These are phyloP conservation scores for Ogataea angusta DNA, from an alignment of 805 yeast genomes.

Conservation along the genomic window DNA sequence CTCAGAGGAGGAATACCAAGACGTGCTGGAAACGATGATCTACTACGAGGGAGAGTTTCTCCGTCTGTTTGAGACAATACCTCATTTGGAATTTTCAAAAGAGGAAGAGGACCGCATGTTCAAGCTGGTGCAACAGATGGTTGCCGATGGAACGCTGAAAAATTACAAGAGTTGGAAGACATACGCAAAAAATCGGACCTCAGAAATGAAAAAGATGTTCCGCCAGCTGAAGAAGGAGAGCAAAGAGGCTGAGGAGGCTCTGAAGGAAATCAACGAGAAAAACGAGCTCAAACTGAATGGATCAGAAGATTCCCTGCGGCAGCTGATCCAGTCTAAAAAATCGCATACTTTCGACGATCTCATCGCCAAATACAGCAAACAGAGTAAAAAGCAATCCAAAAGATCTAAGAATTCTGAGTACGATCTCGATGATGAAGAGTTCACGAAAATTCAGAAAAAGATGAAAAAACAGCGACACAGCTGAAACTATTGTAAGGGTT, in stretches of 20 bases:
- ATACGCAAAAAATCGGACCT: constrained; percentile 48
- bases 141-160: constrained; percentile 34
- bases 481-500: constrained; percentile 3
- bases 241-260: constrained; percentile 53
- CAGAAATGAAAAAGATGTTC: constrained; percentile 45
- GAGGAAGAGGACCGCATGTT: constrained; percentile 62
- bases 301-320: constrained; percentile 41
- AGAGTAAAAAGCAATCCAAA: constrained; percentile 28
- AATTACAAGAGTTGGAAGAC: constrained; percentile 33
- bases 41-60: constrained; percentile 61
- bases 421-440: constrained; percentile 50
- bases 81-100: constrained; percentile 65
- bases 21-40: constrained; percentile 57
- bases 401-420: constrained; percentile 16
- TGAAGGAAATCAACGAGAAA: constrained; percentile 35
- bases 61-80: constrained; percentile 66
- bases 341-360: constrained; percentile 41
- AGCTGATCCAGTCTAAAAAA: constrained; percentile 49
- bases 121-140: constrained; percentile 45
- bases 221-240: constrained; percentile 61
- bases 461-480: constrained; percentile 15
- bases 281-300: constrained; percentile 30
- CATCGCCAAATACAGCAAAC: constrained; percentile 46
- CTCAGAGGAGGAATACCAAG: constrained; percentile 56
- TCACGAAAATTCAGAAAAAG: constrained; percentile 42